These are phyloP conservation scores for Calonectria pauciramosa DNA, from an alignment of 2,329 filamentous ascomycete genomes.

Conservation along the genomic window DNA sequence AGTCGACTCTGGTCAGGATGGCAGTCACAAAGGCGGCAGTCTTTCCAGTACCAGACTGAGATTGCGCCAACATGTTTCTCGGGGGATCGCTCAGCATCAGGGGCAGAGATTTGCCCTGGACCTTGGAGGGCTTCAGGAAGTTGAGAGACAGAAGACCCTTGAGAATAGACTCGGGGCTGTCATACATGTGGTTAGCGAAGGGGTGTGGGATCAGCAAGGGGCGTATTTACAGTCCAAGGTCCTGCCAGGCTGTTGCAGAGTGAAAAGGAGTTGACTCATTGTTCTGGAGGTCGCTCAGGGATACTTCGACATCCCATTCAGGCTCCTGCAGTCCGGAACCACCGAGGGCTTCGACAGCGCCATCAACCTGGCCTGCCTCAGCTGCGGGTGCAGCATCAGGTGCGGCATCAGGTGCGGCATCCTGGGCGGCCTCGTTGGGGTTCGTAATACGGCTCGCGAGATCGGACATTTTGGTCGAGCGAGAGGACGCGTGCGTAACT, in stretches of 20 bases:
- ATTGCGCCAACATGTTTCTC: constrained; percentile 95
- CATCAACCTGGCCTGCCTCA: constrained; percentile 52
- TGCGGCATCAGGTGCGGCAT: constrained; percentile 33
- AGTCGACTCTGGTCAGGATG: constrained; percentile 88
- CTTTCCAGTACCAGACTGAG: constrained; percentile 99
- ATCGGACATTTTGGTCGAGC: constrained; percentile 57
- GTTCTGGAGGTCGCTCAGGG: constrained; percentile 88
- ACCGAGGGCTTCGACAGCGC: constrained; percentile 51
- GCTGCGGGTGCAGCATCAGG: constrained; percentile 38
- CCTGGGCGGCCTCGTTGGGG: constrained; percentile 54
- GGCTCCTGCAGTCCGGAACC: constrained; percentile 76
- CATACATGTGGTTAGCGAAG: constrained; percentile 15
- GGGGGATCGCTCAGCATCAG: constrained; percentile 90
- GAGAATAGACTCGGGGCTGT: constrained; percentile 70
- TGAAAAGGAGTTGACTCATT: constrained; percentile 90
- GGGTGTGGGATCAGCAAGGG: background rate
- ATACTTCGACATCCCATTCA: constrained; percentile 91
- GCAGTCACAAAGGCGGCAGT: constrained; percentile 97
- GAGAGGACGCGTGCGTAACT: background rate
- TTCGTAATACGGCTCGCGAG: constrained; percentile 66
- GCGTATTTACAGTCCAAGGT: constrained; percentile 80
- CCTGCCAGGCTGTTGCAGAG: constrained; percentile 86
- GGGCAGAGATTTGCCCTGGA: constrained; percentile 94
- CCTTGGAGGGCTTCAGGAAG: constrained; percentile 96
- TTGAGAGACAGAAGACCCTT: constrained; percentile 84